Base-by-base conservation (phyloP, 1,284 basidiomycete genomes). In the Ceratobasidium sp. region DNA sequence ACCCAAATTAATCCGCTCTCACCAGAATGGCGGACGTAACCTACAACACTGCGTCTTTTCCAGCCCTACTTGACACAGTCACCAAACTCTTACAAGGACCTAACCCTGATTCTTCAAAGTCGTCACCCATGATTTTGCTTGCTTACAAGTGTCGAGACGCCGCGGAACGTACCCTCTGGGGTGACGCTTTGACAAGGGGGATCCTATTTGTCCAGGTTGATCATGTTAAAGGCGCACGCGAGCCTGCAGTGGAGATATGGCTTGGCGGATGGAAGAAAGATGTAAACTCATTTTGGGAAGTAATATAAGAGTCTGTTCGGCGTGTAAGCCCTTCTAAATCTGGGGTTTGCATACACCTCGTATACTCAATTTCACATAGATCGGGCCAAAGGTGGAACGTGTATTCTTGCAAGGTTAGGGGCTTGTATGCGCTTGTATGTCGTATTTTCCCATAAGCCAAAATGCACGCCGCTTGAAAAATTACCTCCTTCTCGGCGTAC, bases 21-120 rank as follows among this genome's bases (percentile, higher is more conserved):
- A n/a, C 22, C 48, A 94, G 94, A 73, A 94, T 96, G 88, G 93
- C 94, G 15, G 95, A 97, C 79, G 93, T 96, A 9, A 91, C 94
- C 0, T 96, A 96, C 84, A 96, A 96, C 82, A 94, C 93, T 0
- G 83, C 89, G 0, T 93, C 93, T 0, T 97, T 96, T 82, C 88
- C 91, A 5, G 84, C 90, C 0, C 86, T 94, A 50, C 82, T 91
- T 22, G 81, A 82, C 36, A 92, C 90, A 0, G 81, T 93, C 27
- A 81, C 83, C 2, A 80, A 80, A 0, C 82, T 93, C 17, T 73
- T 88, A 33, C 78, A 78, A 14, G 77, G 84, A 27, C 76, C 78
- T n/a, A 50, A 64, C 19, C 56, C 65, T n/a, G 44, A 31, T 31
- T 29, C 57, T 6, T 31, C 73, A 36, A 79, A 47, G 79, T 76